Conservation (phyloP, 2,329 filamentous ascomycete species). For the Nemania bipapillata region DNA sequence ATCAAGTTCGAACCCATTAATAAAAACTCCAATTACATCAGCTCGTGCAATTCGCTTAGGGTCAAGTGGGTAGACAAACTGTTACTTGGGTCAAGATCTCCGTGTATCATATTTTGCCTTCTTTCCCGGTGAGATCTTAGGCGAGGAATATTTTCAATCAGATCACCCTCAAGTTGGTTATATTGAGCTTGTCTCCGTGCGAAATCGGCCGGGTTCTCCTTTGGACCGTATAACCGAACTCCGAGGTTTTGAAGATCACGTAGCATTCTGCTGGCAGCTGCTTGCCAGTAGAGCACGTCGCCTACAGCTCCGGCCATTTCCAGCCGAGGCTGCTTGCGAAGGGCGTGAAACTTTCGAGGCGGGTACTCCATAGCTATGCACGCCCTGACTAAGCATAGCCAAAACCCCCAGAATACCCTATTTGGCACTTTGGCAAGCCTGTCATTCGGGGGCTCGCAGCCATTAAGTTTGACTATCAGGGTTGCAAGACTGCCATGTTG, state of each 20-base stretch:
- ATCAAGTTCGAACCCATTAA: conserved; percentile 34
- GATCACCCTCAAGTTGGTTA: conserved; percentile 12
- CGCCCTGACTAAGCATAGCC: conserved; percentile 40
- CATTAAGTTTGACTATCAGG: conserved; percentile 33
- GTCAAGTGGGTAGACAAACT: conserved; percentile 31
- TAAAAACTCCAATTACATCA: conserved; percentile 36
- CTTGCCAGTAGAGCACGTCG: background rate
- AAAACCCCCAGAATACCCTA: conserved; percentile 38
- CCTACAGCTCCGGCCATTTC: background rate
- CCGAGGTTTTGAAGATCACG: conserved; percentile 17
- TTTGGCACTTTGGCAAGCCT: conserved; percentile 22
- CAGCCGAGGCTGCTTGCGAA: conserved; percentile 16
- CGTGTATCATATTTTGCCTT: conserved; percentile 43
- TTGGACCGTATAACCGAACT: background rate
- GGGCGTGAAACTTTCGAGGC: conserved; percentile 41
- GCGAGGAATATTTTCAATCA: conserved; percentile 38
- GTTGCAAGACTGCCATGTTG: conserved; percentile 36
- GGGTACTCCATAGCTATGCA: conserved; percentile 44
- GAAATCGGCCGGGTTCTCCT: background rate
- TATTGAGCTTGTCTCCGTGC: background rate
- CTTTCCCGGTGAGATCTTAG: conserved; percentile 32
- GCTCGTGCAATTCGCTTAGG: background rate
- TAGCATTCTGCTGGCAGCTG: conserved; percentile 5
- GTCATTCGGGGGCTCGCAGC: background rate
- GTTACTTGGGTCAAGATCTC: conserved; percentile 45